A percentile compares a stretch with the other conserved stretches of the same genome.
phyloP scores from a whole-genome alignment of 192 early-diverging fungal genomes.

The Coemansia sp. region DNA sequence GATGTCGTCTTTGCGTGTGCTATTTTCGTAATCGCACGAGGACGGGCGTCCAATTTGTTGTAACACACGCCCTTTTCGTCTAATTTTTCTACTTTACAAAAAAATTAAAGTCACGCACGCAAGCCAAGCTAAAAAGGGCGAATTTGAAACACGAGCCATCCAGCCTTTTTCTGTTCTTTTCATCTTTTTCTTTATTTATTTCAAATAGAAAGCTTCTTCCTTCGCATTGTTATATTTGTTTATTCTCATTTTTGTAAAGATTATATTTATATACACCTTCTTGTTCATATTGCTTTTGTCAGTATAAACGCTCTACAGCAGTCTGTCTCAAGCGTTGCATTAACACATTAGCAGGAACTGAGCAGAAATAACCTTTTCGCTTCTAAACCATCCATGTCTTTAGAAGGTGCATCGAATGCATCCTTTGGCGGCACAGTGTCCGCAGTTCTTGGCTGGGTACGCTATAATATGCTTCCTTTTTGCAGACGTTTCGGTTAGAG shows the following conservation, averaged over 20 bases:
- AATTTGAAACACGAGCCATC: neutral
- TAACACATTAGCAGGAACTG: neutral
- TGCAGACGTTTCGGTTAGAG: too few species aligned
- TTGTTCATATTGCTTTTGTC: neutral
- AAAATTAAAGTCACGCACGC: neutral
- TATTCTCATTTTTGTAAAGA: neutral
- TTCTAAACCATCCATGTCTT: neutral
- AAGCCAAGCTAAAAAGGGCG: neutral
- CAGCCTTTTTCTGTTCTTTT: neutral
- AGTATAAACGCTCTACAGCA: neutral
- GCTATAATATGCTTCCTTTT: neutral
- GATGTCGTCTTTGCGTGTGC: neutral
- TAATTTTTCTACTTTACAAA: neutral
- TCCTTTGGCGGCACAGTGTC: conserved; percentile 31
- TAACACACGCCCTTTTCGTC: neutral
- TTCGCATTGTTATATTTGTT: neutral
- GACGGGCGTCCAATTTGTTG: neutral
- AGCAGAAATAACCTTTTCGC: neutral
- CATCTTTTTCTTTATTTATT: neutral
- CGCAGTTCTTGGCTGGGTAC: conserved; percentile 39
- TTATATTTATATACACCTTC: neutral
- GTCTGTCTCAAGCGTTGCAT: too few species aligned
- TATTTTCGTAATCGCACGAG: neutral
- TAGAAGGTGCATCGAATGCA: neutral
- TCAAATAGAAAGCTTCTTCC: neutral